Base-by-base conservation (phyloP, 192 early-diverging fungal genomes). In the Coemansia sp. region DNA sequence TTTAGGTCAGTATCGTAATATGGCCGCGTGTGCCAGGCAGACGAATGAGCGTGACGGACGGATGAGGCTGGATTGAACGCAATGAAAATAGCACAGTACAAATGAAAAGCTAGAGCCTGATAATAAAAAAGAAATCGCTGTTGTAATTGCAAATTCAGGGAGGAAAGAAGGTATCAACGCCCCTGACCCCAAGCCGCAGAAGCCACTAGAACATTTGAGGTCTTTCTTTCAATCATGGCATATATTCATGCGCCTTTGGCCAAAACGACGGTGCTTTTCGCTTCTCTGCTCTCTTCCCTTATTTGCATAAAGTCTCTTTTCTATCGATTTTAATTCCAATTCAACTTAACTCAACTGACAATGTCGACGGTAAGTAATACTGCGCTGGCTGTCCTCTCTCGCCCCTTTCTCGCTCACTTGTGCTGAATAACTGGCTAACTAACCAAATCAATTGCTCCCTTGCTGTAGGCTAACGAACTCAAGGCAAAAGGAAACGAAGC, bases 401-500 rank as follows among this genome's bases (percentile, higher is more conserved):
- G 14, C 19, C 19, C 46, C 46, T 48, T 48, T 48, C 46, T 6
- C 46, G 12, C 41, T 12, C 46, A 21, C 46, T 21, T 21, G 46
- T n/a, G 4, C 19, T 7, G 46, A 48, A 19, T 21, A 19, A 10
- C 46, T 17, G 17, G n/a, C 44, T n/a, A 10, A 48, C 46, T 25
- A 48, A 58, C 55, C 15, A 58, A 17, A 4, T 17, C 31, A 11
- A 23, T 10, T 51, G 53, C 11, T 57, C 6, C 37, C 34, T 60
- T 36, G 27, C 53, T 31, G 21, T 76, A 83, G 78, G 90, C 89
- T 59, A 89, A 92, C 76, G 87, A 92, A 57, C 85, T 90, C 65
- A 93, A 93, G 69, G 78, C 89, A 1, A 78, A 76, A 25, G 95
- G 95, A 65, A 97, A 97, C 89, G 86, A 91, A 69, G 92, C 90